Conservation (phyloP, 2,329 filamentous ascomycete genomes). For the Lecanoromycetidae sp. region DNA sequence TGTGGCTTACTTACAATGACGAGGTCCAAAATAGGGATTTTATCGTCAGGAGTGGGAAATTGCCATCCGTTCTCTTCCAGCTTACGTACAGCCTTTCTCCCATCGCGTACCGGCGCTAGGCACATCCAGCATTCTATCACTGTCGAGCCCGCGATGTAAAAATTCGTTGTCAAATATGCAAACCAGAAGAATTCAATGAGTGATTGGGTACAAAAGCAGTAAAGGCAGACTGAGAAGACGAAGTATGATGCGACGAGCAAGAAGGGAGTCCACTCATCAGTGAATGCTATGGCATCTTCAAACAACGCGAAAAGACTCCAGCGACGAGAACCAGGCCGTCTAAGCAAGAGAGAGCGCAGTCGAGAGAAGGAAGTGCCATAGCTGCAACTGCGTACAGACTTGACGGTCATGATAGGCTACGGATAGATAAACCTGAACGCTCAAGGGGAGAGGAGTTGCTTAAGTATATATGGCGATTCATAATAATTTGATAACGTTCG, state of each 20-base stretch:
- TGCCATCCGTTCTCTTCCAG: constrained; percentile 30
- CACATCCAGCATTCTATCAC: constrained; percentile 33
- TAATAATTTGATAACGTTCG: no score
- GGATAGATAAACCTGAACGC: no score
- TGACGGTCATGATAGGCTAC: no score
- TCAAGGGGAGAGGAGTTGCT: no score
- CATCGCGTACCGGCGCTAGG: constrained; percentile 27
- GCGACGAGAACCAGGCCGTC: no score
- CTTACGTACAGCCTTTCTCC: constrained; percentile 27
- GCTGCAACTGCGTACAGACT: no score
- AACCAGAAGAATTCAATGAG: constrained; percentile 34
- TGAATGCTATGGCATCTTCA: constrained; percentile 16
- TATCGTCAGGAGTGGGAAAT: constrained; percentile 31
- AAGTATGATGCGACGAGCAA: constrained; percentile 32
- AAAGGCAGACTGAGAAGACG: constrained; percentile 31
- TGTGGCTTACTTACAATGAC: constrained; percentile 26
- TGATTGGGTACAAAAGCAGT: constrained; percentile 29
- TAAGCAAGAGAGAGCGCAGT: no score
- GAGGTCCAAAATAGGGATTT: constrained; percentile 35
- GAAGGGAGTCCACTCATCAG: constrained; percentile 33
- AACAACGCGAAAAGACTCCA: no score
- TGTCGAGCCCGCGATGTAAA: constrained; percentile 33
- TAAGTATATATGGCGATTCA: no score
- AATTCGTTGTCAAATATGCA: constrained; percentile 34
- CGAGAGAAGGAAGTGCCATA: no score